Evolutionary conservation across 345 rosid species (phyloP), one percentile per base, ranked within the genome.

Genomic region (Excoecaria cochinchinensis): DNA sequence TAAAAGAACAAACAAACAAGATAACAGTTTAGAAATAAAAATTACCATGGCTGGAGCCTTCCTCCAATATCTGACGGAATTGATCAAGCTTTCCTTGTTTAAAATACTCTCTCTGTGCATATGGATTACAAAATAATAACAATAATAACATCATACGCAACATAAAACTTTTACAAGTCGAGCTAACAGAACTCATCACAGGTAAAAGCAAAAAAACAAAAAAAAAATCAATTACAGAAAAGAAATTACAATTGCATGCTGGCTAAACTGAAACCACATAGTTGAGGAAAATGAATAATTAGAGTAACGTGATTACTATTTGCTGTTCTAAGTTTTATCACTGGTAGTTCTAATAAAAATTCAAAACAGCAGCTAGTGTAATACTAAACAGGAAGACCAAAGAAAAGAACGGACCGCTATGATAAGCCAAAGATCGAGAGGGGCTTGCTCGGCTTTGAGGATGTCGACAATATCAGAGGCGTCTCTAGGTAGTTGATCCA

Each of bases 371-470:
- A 31, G 40, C 6, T 8, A 4, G 40, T 16, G 46, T 13, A 61
- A 15, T 3, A 31, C 24, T 1, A 14, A 48, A 73, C 31, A 36
- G 9, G 56, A 15, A 6, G 3, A 47, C 10, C 3, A 17, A n/a
- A 38, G 62, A 51, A 24, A n/a, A 40, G 66, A 77, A 82, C 87
- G 70, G 77, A 95, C 99, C 79, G 99, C 98, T 70, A 95, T 95
- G 74, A 93, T 85, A 77, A 95, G 97, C 99, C 99, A 95, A 82
- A 95, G 94, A 87, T 91, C 91, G 78, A 91, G 97, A 79, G 98
- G 96, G 57, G 99, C 99, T 87, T 95, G 99, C 79, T 95, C 99
- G 77, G 97, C 99, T 84, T 95, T 95, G 72, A 93, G 99, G 83
- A 95, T 93, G 77, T 95, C 99, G 46, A 95, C 94, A 73, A 95